Conservation (phyloP, 176 grass and related monocot genomes). For the Phoenix roebelenii region DNA sequence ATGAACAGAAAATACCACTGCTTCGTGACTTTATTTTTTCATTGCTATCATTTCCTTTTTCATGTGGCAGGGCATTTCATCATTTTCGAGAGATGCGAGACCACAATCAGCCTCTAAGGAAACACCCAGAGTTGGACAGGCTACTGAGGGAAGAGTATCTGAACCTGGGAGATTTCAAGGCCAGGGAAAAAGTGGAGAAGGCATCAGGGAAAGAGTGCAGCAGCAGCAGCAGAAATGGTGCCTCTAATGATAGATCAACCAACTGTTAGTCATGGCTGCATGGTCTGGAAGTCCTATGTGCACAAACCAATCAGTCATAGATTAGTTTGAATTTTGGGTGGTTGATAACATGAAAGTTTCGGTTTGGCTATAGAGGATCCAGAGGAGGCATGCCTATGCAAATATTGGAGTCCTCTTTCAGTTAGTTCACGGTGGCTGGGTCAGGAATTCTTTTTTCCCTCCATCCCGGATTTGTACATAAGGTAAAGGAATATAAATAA, state of each 20-base stretch:
- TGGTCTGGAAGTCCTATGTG: conserved; percentile 14
- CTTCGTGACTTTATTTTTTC: too few species aligned
- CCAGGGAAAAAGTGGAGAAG: conserved; percentile 27
- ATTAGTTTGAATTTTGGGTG: conserved; percentile 9
- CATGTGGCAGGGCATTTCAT: conserved; percentile 79
- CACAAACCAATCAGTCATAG: conserved; percentile 19
- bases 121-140: conserved; percentile 64
- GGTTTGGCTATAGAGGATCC: conserved; percentile 7
- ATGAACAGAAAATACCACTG: too few species aligned
- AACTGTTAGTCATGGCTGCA: conserved; percentile 14
- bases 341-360: conserved; percentile 24
- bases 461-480: conserved; percentile 49
- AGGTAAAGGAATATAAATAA: conserved; percentile 18
- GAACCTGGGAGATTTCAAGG: conserved; percentile 55
- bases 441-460: conserved; percentile 13
- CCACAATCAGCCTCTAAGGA: conserved; percentile 31
- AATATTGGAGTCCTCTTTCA: conserved; percentile 39
- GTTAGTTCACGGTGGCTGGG: conserved; percentile 25
- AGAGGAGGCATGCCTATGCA: conserved; percentile 38
- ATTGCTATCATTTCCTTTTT: too few species aligned
- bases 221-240: conserved; percentile 4
- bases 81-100: conserved; percentile 50
- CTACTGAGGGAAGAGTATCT: conserved; percentile 62
- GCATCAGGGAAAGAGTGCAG: conserved; percentile 18
- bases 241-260: conserved; percentile 6